Evolutionary conservation across 192 early-diverging fungal species (phyloP), one percentile per base, ranked within the genome.

Genomic region (Mortierella claussenii): DNA sequence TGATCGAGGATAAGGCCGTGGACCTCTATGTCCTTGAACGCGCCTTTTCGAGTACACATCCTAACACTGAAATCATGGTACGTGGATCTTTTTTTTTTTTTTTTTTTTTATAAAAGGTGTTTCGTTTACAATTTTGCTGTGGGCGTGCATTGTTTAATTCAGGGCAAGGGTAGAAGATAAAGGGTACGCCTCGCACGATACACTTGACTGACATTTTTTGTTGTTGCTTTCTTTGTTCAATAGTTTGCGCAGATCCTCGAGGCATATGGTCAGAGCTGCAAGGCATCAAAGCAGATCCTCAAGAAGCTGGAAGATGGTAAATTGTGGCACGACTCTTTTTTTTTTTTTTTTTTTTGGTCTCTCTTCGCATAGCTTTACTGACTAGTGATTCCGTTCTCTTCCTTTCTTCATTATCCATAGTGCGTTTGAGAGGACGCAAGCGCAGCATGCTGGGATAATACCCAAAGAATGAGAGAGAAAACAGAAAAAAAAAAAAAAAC

Each of bases 11-110:
- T 81, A 98, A 97, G 79, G 98, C 94, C 4, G 98, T 99, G 1
- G 98, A 99, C 84, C 85, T 99, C 45, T 99, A 99, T 83, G 98
- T 99, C n/a, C 87, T 99, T 21, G 96, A 99, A 76, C 81, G 94
- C 21, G 93, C 96, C 2, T 91, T 99, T 62, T 68, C 85, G 8
- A 97, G 95, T 78, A 98, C 97, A 7, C 98, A 99, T 82, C 95
- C 95, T 11, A 86, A 93, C 31, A 88, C 93, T 17, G 90, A 94
- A 62, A 51, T 63, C 53, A 74, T 95, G 89, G 92, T 95, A 86
- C 60, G 73, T 13, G n/a, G n/a, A n/a, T n/a, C n/a, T n/a, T n/a
- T n/a, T n/a, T n/a, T n/a, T 11, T 0, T 60, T 18, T 34, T 42
- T 33, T 20, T 20, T 48, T 48, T 15, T 15, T 48, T n/a, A 23